A percentile compares a stretch with the other conserved stretches of the same genome.
These are phyloP conservation scores for Paspalum notatum DNA, from an alignment of 176 grass and related monocot genomes.

Conservation along the genomic window DNA sequence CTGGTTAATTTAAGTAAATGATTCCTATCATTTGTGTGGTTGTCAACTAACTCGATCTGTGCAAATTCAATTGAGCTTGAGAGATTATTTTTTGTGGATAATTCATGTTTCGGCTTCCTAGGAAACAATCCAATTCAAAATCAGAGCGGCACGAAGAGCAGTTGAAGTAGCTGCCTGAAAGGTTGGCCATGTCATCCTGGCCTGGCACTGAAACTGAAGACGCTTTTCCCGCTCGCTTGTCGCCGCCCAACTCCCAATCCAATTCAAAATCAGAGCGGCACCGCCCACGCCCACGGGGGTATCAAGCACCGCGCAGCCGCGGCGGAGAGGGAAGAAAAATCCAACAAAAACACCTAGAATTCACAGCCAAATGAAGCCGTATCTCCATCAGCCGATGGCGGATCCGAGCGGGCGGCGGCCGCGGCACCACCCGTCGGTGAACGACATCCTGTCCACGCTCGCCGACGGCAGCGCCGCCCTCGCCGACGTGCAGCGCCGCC, in stretches of 20 bases:
- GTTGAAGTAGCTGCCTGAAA: neutral
- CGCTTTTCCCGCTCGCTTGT: neutral
- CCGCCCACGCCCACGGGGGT: neutral
- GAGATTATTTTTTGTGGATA: neutral
- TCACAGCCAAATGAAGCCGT: too few species aligned
- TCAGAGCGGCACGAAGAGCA: too few species aligned
- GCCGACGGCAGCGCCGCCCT: conserved; percentile 58
- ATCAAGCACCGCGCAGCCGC: too few species aligned
- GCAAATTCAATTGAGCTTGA: neutral
- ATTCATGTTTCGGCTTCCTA: too few species aligned
- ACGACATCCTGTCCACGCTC: conserved; percentile 59
- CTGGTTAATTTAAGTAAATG: neutral
- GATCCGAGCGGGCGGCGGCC: conserved; percentile 42
- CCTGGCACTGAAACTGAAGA: neutral
- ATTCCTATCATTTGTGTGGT: neutral
- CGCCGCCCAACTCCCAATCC: too few species aligned
- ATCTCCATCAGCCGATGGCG: conserved; percentile 4
- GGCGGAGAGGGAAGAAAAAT: neutral
- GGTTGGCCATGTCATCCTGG: neutral
- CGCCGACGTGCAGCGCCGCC: conserved; percentile 58
- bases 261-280: neutral
- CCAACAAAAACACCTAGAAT: neutral
- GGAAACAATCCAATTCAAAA: too few species aligned
- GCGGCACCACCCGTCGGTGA: conserved; percentile 55
- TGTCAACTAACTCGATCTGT: neutral